phyloP scores from a whole-genome alignment of 2,329 filamentous ascomycete species.

The Rhinocladiella similis region DNA sequence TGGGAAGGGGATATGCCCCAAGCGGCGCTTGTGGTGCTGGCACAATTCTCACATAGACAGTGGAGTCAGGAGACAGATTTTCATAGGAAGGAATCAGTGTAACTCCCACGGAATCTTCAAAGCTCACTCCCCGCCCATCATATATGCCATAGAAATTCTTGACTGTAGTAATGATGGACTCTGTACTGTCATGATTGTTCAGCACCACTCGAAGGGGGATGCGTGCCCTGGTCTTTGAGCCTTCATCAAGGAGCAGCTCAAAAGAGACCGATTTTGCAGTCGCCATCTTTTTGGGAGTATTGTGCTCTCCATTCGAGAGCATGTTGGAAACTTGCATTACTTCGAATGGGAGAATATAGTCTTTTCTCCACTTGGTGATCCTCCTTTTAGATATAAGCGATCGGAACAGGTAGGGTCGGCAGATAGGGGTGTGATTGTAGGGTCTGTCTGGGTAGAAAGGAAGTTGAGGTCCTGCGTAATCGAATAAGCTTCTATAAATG shows the following conservation, averaged over 20 bases:
- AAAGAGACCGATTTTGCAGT: conserved; percentile 63
- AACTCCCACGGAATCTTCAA: conserved; percentile 85
- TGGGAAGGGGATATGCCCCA: conserved; percentile 45
- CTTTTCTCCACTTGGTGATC: conserved; percentile 8
- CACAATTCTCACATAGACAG: conserved; percentile 86
- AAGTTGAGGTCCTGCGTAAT: background rate
- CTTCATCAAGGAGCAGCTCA: conserved; percentile 60
- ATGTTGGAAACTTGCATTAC: conserved; percentile 31
- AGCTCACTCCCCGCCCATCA: conserved; percentile 84
- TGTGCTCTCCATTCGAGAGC: conserved; percentile 23
- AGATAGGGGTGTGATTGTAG: background rate
- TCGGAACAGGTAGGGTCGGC: conserved; percentile 2
- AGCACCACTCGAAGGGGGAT: conserved; percentile 76
- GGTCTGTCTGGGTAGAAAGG: background rate
- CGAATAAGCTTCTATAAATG: conserved; percentile 5
- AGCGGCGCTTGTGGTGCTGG: conserved; percentile 54
- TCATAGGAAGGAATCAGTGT: conserved; percentile 95
- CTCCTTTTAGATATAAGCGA: background rate
- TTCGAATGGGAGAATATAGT: conserved; percentile 38
- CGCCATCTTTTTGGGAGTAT: conserved; percentile 35
- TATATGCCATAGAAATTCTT: conserved; percentile 99
- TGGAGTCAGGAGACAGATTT: conserved; percentile 90
- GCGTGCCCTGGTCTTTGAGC: conserved; percentile 58
- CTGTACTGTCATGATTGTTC: conserved; percentile 91
- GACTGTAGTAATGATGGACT: conserved; percentile 96